Evolutionary conservation across 2,329 filamentous ascomycete species (phyloP).

Genomic region (Massarina eburnea): DNA sequence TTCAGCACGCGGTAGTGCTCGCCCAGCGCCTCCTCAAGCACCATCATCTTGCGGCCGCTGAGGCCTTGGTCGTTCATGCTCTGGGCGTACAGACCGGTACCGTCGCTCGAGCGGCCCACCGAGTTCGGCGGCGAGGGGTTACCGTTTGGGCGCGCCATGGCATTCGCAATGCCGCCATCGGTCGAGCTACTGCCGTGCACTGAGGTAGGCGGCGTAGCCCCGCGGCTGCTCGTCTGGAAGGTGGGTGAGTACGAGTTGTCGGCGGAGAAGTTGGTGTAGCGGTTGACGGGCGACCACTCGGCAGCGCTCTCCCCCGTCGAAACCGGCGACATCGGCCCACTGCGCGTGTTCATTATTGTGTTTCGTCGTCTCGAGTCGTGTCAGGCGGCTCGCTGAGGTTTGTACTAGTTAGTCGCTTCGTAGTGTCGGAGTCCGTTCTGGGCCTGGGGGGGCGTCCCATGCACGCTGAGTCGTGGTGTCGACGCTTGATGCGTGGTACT

Average conservation of each 20-base stretch:
- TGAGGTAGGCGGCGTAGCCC: constrained; percentile 38
- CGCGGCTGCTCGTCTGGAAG: constrained; percentile 37
- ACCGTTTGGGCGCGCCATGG: constrained; percentile 50
- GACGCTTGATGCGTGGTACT: too few species aligned
- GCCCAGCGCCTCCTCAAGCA: constrained; percentile 69
- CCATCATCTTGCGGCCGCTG: constrained; percentile 60
- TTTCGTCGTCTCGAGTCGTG: constrained; percentile 17
- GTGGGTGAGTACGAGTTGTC: constrained; percentile 44
- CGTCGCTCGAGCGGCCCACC: constrained; percentile 80
- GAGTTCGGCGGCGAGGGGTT: constrained; percentile 86
- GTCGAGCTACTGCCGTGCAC: constrained; percentile 44
- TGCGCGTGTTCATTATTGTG: constrained; percentile 42
- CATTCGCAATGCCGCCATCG: constrained; percentile 54
- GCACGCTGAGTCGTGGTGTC: too few species aligned
- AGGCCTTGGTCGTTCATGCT: constrained; percentile 57
- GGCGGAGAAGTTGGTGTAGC: constrained; percentile 39
- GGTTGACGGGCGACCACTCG: constrained; percentile 45
- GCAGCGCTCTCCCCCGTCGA: constrained; percentile 39
- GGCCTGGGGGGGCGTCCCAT: constrained; percentile 1
- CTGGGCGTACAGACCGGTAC: constrained; percentile 64
- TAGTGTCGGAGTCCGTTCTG: constrained; percentile 8
- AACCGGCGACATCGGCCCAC: constrained; percentile 44
- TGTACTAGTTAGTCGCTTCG: too few species aligned
- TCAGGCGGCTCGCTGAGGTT: constrained; percentile 3
- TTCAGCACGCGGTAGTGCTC: constrained; percentile 83